Conservation (phyloP, 139 green algal species). For the Chlamydomonas asymmetrica region DNA sequence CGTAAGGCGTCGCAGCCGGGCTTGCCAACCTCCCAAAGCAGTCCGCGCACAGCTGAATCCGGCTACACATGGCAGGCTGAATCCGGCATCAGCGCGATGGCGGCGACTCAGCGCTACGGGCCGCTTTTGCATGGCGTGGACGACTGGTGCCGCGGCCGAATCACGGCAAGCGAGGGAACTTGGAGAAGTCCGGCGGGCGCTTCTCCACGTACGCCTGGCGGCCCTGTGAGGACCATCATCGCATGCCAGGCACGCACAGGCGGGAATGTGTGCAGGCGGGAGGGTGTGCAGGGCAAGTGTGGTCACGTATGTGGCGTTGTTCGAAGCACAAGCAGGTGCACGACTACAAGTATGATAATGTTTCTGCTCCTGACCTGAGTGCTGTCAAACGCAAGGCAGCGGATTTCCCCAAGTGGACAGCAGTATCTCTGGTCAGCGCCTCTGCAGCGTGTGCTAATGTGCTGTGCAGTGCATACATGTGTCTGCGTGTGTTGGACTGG, state of each 20-base stretch:
- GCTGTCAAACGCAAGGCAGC: background rate
- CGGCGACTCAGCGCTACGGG: too few relatives aligned
- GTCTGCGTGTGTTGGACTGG: background rate
- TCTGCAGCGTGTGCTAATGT: background rate
- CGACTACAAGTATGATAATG: background rate
- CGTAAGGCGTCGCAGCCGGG: too few relatives aligned
- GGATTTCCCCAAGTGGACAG: background rate
- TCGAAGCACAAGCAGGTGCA: background rate
- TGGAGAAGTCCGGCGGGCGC: constrained; percentile 86
- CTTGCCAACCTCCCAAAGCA: too few relatives aligned
- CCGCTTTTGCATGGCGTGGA: too few relatives aligned
- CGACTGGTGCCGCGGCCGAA: too few relatives aligned
- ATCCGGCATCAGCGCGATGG: too few relatives aligned
- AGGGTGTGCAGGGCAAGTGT: background rate
- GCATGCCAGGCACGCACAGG: background rate
- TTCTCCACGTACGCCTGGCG: constrained; percentile 85
- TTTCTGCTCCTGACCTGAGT: background rate
- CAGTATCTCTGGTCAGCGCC: background rate
- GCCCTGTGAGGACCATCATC: constrained; percentile 55
- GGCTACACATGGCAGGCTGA: too few relatives aligned
- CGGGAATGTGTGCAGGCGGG: background rate
- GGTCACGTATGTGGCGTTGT: background rate
- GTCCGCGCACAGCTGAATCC: too few relatives aligned
- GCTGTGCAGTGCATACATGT: background rate
- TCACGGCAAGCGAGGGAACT: constrained; percentile 86